Conservation (phyloP, 2,329 filamentous ascomycete genomes). For the Apiospora koreana region DNA sequence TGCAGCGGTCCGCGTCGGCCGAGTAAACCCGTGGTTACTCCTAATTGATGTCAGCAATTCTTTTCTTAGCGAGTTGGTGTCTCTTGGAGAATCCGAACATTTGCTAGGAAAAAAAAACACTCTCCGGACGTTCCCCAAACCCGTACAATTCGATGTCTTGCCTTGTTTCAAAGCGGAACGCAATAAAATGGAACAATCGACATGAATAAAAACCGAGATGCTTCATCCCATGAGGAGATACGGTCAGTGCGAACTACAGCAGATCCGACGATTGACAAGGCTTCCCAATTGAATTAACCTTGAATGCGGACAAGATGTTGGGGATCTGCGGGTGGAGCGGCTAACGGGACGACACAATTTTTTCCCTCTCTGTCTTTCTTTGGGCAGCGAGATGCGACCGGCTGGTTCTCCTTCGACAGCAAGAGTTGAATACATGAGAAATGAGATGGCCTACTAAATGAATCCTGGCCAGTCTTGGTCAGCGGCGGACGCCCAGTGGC, state of each 20-base stretch:
- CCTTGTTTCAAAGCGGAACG: background rate
- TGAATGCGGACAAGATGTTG: slow-evolving; percentile 42
- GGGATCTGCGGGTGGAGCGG: slow-evolving; percentile 40
- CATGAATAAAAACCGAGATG: background rate
- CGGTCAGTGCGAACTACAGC: background rate
- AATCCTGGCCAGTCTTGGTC: background rate
- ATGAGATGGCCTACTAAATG: background rate
- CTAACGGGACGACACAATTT: slow-evolving; percentile 6
- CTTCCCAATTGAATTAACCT: background rate
- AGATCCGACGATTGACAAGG: background rate
- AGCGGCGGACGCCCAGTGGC: background rate
- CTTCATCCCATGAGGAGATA: background rate
- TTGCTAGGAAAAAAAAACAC: background rate
- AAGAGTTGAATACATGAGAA: background rate
- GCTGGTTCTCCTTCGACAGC: background rate
- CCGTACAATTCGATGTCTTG: background rate
- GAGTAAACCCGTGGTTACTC: background rate
- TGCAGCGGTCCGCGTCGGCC: background rate
- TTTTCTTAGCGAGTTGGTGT: background rate
- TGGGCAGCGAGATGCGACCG: background rate
- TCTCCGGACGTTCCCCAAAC: background rate
- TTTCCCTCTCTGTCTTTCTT: background rate
- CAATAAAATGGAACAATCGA: background rate
- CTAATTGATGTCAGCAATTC: background rate
- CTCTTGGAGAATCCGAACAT: background rate